A percentile compares a stretch with the other conserved stretches of the same genome.
phyloP scores from a whole-genome alignment of 2,329 filamentous ascomycete genomes.

The Colletotrichum sublineola region DNA sequence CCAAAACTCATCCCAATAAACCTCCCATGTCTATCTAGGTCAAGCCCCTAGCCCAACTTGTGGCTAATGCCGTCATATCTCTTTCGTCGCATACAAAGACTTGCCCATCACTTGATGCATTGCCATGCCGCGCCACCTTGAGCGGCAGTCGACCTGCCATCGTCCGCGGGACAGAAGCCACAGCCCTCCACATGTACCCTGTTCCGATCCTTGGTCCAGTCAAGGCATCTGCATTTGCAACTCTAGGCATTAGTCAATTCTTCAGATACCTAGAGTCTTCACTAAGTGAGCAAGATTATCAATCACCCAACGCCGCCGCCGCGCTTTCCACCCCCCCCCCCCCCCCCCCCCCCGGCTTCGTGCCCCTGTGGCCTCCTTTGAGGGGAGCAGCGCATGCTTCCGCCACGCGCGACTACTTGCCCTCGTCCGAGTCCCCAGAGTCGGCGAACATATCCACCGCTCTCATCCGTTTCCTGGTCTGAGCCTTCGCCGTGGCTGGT shows the following conservation, averaged over 20 bases:
- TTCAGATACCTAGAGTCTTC: constrained; percentile 21
- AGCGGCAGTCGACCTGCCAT: constrained; percentile 3
- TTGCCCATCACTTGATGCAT: constrained; percentile 1
- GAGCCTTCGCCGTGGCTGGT: constrained; percentile 46
- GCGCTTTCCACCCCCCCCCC: constrained; percentile 8
- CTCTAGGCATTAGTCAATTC: constrained; percentile 18
- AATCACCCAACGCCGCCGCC: constrained; percentile 14
- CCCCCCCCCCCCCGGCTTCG: constrained; percentile 3
- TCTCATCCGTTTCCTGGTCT: constrained; percentile 73
- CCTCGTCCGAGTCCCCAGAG: constrained; percentile 68
- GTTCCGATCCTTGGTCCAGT: constrained; percentile 26
- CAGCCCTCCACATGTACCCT: constrained; percentile 28
- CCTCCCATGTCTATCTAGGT: not conserved
- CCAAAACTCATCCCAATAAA: not conserved
- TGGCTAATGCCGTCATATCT: constrained; percentile 11
- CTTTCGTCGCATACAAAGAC: not conserved
- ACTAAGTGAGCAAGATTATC: constrained; percentile 35
- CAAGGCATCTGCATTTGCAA: constrained; percentile 30
- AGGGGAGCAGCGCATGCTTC: constrained; percentile 3
- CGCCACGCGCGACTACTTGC: constrained; percentile 41
- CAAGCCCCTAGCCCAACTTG: not conserved
- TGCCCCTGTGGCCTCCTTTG: constrained; percentile 11
- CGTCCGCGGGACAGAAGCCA: constrained; percentile 26
- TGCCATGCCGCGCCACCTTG: constrained; percentile 8
- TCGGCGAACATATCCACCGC: constrained; percentile 92